Evolutionary conservation across 2,329 filamentous ascomycete species (phyloP).

Genomic region (Malbranchea cinnamomea): DNA sequence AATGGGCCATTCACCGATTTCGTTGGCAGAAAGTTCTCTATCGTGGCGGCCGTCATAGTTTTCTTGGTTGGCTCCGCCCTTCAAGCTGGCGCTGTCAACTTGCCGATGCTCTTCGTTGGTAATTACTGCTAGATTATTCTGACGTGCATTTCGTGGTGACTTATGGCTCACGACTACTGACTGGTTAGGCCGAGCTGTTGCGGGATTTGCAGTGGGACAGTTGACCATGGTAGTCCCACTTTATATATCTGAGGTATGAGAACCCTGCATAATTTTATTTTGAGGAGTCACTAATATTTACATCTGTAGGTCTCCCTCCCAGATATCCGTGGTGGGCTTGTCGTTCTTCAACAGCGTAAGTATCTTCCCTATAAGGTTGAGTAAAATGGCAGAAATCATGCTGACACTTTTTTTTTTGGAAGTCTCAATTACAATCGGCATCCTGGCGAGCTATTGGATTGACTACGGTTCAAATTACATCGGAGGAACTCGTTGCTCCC

Average conservation of each 20-base stretch:
- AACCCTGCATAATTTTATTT: background rate
- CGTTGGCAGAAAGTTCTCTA: constrained; percentile 37
- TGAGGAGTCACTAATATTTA: background rate
- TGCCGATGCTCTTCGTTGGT: constrained; percentile 31
- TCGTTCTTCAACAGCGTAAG: constrained; percentile 25
- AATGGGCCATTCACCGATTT: constrained; percentile 37
- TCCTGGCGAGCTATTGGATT: constrained; percentile 25
- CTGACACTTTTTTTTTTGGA: constrained; percentile 14
- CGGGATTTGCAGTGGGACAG: constrained; percentile 30
- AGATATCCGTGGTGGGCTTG: constrained; percentile 23
- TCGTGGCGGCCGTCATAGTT: constrained; percentile 36
- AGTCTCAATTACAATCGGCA: constrained; percentile 30
- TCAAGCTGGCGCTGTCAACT: constrained; percentile 28
- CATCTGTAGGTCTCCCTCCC: constrained; percentile 27
- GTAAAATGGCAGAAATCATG: background rate
- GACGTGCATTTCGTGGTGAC: too few species aligned
- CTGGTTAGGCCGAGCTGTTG: constrained; percentile 25
- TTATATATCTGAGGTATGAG: constrained; percentile 37
- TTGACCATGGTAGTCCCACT: constrained; percentile 36
- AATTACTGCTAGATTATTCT: constrained; percentile 5
- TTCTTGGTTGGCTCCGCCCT: constrained; percentile 37
- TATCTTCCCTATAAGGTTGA: background rate
- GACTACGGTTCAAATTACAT: constrained; percentile 34
- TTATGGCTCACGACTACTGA: background rate
- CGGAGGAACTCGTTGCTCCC: constrained; percentile 31